Percentiles rank a stretch among this genome's conserved stretches.
Conservation (phyloP, 257 asterid genomes). For the Rauvolfia tetraphylla region DNA sequence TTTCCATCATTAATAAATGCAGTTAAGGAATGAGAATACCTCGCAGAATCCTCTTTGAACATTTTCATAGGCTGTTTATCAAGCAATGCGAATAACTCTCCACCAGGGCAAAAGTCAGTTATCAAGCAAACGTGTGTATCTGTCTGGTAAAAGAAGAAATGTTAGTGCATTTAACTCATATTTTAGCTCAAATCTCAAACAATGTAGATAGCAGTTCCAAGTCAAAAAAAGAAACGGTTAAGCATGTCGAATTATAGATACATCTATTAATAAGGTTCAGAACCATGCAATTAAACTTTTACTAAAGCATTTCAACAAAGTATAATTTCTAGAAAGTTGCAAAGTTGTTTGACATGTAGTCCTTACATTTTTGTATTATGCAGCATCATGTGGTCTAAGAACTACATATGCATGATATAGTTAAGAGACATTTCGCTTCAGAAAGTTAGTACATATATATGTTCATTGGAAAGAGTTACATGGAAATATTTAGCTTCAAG, state of each 20-base stretch:
- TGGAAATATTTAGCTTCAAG: not conserved
- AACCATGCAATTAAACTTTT: no score
- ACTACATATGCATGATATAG: not conserved
- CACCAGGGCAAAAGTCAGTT: slow-evolving; percentile 95
- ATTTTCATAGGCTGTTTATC: slow-evolving; percentile 94
- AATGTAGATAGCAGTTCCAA: not conserved
- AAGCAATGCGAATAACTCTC: slow-evolving; percentile 88
- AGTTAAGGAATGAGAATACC: slow-evolving; percentile 37
- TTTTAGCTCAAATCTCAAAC: not conserved
- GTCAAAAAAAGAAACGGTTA: slow-evolving; percentile 1
- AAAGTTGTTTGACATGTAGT: not conserved
- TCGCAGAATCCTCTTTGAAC: slow-evolving; percentile 93
- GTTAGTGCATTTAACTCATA: slow-evolving; percentile 8
- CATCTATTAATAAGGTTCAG: not conserved
- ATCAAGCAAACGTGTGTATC: slow-evolving; percentile 95
- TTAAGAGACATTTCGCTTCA: not conserved
- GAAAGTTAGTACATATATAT: not conserved
- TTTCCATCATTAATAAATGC: not conserved
- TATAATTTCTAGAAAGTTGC: not conserved
- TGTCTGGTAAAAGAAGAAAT: slow-evolving; percentile 56
- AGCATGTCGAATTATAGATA: not conserved
- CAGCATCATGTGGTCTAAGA: not conserved
- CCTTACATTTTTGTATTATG: not conserved
- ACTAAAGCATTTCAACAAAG: no score
- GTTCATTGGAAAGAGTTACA: not conserved